A percentile compares a stretch with the other conserved stretches of the same genome.
Evolutionary conservation across 2,329 filamentous ascomycete genomes (phyloP).

Genomic region (Anthostomella pinea): DNA sequence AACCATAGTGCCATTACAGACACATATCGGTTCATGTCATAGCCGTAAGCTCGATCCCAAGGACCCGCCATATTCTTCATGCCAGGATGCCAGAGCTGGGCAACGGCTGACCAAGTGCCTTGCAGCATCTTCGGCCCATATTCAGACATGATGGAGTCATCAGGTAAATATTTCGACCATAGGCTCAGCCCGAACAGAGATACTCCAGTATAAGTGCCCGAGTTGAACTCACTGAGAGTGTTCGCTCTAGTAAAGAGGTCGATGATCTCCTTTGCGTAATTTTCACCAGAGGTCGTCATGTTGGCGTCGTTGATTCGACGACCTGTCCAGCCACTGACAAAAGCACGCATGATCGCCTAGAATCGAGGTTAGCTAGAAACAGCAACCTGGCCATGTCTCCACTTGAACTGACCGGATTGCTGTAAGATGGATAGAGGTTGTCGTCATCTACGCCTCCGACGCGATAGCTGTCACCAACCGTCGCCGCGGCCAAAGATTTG

Average conservation of each 20-base stretch:
- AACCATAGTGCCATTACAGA: conserved; percentile 57
- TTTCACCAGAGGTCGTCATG: conserved; percentile 56
- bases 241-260: conserved; percentile 53
- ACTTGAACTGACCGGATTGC: conserved; percentile 51
- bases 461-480: conserved; percentile 58
- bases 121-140: conserved; percentile 50
- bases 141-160: conserved; percentile 50
- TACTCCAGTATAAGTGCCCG: conserved; percentile 61
- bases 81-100: conserved; percentile 54
- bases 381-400: not conserved
- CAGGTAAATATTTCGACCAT: conserved; percentile 57
- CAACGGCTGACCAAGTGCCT: conserved; percentile 51
- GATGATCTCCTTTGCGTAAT: conserved; percentile 53
- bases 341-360: conserved; percentile 56
- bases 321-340: conserved; percentile 58
- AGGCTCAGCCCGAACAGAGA: conserved; percentile 57
- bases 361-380: not conserved
- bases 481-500: conserved; percentile 52
- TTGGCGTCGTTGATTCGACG: conserved; percentile 51
- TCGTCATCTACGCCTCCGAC: conserved; percentile 59
- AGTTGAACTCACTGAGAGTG: conserved; percentile 62
- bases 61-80: conserved; percentile 61
- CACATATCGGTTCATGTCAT: conserved; percentile 61
- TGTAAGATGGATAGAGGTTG: conserved; percentile 61
- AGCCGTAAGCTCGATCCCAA: conserved; percentile 63